A percentile compares a stretch with the other conserved stretches of the same genome.
These are phyloP conservation scores for Tarenaya hassleriana DNA, from an alignment of 345 rosid genomes.

Conservation along the genomic window DNA sequence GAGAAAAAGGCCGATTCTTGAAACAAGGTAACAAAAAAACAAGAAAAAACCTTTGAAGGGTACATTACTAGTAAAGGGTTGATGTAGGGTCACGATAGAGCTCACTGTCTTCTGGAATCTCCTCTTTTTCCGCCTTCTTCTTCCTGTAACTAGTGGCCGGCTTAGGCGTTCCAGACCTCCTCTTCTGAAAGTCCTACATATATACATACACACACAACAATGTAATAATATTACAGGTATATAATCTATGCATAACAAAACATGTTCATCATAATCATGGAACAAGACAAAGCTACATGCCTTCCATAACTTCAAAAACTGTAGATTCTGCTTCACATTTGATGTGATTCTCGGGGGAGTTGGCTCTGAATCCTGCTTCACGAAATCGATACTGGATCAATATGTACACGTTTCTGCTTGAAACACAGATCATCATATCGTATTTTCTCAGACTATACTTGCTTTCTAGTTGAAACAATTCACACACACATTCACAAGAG, in stretches of 20 bases:
- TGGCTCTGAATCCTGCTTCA: constrained; percentile 49
- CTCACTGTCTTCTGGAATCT: constrained; percentile 52
- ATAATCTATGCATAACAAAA: neutral
- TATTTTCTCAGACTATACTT: no score
- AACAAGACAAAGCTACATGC: constrained; percentile 23
- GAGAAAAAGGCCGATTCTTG: neutral
- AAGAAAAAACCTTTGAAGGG: constrained; percentile 20
- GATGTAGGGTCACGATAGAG: constrained; percentile 66
- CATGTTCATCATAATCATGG: neutral
- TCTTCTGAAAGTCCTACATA: constrained; percentile 57
- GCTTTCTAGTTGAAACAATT: neutral
- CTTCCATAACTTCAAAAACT: constrained; percentile 77
- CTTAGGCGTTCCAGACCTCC: constrained; percentile 49
- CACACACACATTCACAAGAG: neutral
- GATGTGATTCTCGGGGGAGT: constrained; percentile 81
- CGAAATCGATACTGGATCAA: constrained; percentile 17
- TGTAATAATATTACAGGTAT: neutral
- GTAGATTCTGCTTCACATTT: constrained; percentile 84
- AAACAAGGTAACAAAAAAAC: constrained; percentile 7
- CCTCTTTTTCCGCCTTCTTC: constrained; percentile 67
- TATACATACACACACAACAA: no score
- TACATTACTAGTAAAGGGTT: constrained; percentile 71
- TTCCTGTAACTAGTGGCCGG: constrained; percentile 90
- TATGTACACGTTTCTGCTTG: constrained; percentile 1
- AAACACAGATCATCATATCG: neutral